Base-by-base conservation (phyloP, 306 rosid species). In the Glycine tomentella region DNA sequence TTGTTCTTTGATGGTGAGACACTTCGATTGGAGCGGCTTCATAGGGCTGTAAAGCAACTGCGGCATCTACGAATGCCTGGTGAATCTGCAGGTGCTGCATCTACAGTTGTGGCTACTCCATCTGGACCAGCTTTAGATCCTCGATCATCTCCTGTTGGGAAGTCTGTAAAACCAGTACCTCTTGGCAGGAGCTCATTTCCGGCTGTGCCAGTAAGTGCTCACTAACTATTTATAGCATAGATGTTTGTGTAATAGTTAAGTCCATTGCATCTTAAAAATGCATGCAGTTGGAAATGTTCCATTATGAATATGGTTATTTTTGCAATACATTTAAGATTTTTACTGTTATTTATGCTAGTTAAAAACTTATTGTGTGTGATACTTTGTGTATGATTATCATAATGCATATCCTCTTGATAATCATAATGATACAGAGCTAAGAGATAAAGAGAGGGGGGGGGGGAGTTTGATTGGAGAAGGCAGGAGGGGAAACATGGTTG, bases 1-100 rank as follows among this genome's bases (percentile, higher is more conserved):
- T 86, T 95, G 89, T 93, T 93, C 68, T 93, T 95, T 55, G 97
- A 93, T 65, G 97, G 99, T 7, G 82, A 86, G 85, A 87, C 91
- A 15, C 87, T 93, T 77, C 88, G 95, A 11, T 69, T 90, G 79
- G 98, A 94, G 86, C 87, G 92, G 74, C 95, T 91, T 66, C 93
- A 92, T 77, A 78, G 91, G 44, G 92, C 95, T 8, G 97, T 94
- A 59, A 91, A 92, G 86, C 97, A 92, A 87, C 90, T 93, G 76
- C 87, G 97, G 4, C 97, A 90, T 78, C 84, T 89, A 33, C 94
- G 98, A 20, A 83, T 83, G 87, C 97, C 96, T 11, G 99, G 97
- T 2, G 98, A 91, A 75, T 92, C 97, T 48, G 82, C 88, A 1
- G 88, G 89, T 33, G 86, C 90, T 8, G 85, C 79, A 0, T 45